phyloP scores from a whole-genome alignment of 768 basidiomycete species.

The Naganishia antarctica region DNA sequence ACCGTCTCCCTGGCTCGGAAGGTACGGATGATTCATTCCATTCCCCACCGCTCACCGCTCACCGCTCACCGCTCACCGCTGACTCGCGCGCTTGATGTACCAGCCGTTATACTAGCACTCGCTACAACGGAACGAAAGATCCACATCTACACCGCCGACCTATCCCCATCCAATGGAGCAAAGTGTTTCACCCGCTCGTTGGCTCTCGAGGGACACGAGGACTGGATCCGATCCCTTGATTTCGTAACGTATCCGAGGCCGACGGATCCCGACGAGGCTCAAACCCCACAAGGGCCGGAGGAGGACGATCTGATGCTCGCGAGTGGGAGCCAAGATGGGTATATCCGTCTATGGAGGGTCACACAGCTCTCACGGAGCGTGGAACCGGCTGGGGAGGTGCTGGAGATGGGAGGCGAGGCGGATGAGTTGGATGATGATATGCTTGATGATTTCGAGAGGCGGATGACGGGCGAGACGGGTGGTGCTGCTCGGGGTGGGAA shows the following conservation, averaged over 20 bases:
- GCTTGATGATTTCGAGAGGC: conserved; percentile 80
- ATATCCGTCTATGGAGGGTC: conserved; percentile 88
- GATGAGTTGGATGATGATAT: conserved; percentile 62
- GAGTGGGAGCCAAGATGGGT: conserved; percentile 91
- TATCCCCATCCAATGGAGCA: neutral
- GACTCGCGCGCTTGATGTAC: too few species aligned
- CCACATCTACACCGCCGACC: conserved; percentile 56
- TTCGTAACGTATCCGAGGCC: conserved; percentile 54
- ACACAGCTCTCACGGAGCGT: conserved; percentile 53
- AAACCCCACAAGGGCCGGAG: neutral
- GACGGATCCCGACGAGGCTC: conserved; percentile 44
- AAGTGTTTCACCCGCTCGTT: conserved; percentile 35
- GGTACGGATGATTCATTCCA: too few species aligned
- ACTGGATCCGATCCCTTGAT: conserved; percentile 82
- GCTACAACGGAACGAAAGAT: conserved; percentile 75
- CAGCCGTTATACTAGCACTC: conserved; percentile 65
- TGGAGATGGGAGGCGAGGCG: too few species aligned
- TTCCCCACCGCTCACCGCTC: conserved; percentile 21
- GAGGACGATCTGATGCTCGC: conserved; percentile 62
- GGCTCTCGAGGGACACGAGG: conserved; percentile 71
- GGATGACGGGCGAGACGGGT: conserved; percentile 60
- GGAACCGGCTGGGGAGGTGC: too few species aligned
- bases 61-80: conserved; percentile 46
- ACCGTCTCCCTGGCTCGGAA: conserved; percentile 62
- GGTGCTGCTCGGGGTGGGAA: conserved; percentile 61